Conservation (phyloP, 441 rosid genomes). For the Brassica hybrid region DNA sequence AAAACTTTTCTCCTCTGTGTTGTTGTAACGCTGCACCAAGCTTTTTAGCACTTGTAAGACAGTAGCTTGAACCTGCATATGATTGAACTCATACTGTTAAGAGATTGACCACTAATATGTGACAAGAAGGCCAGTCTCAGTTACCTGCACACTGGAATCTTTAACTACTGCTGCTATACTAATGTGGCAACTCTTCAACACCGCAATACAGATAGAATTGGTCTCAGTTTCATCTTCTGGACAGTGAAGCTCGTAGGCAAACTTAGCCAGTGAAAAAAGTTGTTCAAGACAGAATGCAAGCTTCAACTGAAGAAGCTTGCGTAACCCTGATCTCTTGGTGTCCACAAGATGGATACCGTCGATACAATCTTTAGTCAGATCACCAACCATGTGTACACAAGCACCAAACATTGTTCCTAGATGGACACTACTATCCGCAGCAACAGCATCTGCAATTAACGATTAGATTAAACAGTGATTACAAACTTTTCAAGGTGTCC, state of each 20-base stretch:
- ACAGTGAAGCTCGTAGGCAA: constrained; percentile 57
- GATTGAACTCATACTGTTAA: constrained; percentile 30
- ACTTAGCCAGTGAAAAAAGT: constrained; percentile 66
- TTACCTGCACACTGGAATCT: constrained; percentile 79
- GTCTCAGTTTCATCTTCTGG: constrained; percentile 49
- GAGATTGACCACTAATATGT: constrained; percentile 25
- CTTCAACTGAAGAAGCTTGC: constrained; percentile 77
- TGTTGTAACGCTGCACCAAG: constrained; percentile 65
- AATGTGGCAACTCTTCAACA: constrained; percentile 58
- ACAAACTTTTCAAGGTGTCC: constrained; percentile 20
- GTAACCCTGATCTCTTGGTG: constrained; percentile 58
- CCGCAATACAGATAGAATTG: constrained; percentile 42
- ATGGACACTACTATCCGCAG: constrained; percentile 50
- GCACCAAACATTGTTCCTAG: constrained; percentile 63
- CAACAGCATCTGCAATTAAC: constrained; percentile 60
- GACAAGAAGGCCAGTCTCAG: constrained; percentile 28
- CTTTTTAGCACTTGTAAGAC: constrained; percentile 89
- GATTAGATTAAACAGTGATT: too few relatives aligned
- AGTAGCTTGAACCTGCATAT: constrained; percentile 79
- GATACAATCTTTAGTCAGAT: constrained; percentile 68
- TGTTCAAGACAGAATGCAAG: constrained; percentile 90
- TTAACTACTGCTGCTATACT: constrained; percentile 54
- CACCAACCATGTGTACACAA: constrained; percentile 62
- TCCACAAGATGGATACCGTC: constrained; percentile 65
- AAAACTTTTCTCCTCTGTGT: constrained; percentile 54